Conservation (phyloP, 805 yeast genomes). For the Saccharomycopsis lassenensis region DNA sequence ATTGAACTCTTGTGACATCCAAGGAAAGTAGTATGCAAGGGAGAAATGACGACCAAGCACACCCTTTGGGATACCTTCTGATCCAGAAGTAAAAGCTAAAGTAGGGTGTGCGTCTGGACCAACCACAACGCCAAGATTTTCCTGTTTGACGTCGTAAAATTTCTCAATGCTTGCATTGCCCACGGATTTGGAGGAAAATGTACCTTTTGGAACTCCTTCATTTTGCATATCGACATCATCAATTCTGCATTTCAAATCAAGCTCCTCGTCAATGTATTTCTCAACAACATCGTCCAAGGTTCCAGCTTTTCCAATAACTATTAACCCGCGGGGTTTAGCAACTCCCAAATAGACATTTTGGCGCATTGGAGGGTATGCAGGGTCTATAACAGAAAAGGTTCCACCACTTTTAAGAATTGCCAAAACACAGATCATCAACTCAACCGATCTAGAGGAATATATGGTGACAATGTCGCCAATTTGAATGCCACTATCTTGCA, state of each 20-base stretch:
- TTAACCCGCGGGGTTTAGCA: slow-evolving; percentile 85
- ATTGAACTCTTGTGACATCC: slow-evolving; percentile 89
- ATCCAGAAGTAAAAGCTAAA: slow-evolving; percentile 90
- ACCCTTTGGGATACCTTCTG: slow-evolving; percentile 98
- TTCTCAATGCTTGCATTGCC: slow-evolving; percentile 27
- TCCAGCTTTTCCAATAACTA: slow-evolving; percentile 89
- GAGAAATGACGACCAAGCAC: slow-evolving; percentile 97
- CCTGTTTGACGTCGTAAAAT: slow-evolving; percentile 35
- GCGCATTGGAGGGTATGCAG: slow-evolving; percentile 97
- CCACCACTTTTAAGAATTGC: slow-evolving; percentile 99
- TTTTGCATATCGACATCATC: slow-evolving; percentile 70
- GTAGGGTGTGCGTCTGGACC: slow-evolving; percentile 99
- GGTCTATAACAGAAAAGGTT: slow-evolving; percentile 96
- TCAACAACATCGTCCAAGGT: slow-evolving; percentile 64
- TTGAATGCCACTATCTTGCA: slow-evolving; percentile 68
- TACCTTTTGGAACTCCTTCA: slow-evolving; percentile 61
- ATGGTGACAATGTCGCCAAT: slow-evolving; percentile 96
- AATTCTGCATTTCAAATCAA: slow-evolving; percentile 60
- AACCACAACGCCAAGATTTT: slow-evolving; percentile 78
- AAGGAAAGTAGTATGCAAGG: slow-evolving; percentile 92
- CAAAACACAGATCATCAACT: slow-evolving; percentile 91
- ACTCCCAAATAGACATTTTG: slow-evolving; percentile 89
- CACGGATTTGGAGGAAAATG: no score
- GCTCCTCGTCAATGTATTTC: slow-evolving; percentile 62
- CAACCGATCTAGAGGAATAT: slow-evolving; percentile 96